phyloP scores from a whole-genome alignment of 2,329 filamentous ascomycete genomes.

The Claviceps digitariae region DNA sequence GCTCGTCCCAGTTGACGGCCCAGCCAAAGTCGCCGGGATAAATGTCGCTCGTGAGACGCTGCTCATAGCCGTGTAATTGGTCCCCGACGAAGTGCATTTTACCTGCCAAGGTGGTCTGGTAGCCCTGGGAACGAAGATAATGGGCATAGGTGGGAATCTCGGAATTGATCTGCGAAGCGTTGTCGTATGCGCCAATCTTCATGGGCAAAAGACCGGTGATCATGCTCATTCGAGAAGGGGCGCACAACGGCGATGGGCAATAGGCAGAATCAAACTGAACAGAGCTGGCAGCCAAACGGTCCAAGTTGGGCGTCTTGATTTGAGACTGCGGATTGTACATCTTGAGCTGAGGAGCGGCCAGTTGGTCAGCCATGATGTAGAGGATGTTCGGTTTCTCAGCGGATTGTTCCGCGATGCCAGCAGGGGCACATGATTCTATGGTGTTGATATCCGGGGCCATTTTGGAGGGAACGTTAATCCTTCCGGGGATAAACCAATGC shows the following conservation, averaged over 20 bases:
- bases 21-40: constrained; percentile 91
- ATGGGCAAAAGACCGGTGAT: constrained; percentile 84
- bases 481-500: neutral
- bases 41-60: constrained; percentile 84
- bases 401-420: constrained; percentile 10
- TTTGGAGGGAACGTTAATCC: constrained; percentile 4
- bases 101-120: constrained; percentile 80
- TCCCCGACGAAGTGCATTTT: constrained; percentile 98
- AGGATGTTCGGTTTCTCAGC: constrained; percentile 28
- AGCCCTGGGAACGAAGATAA: constrained; percentile 71
- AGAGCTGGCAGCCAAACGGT: constrained; percentile 64
- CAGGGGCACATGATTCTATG: constrained; percentile 41
- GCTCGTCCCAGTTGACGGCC: constrained; percentile 92
- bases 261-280: constrained; percentile 92
- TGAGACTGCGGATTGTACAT: constrained; percentile 82
- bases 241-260: constrained; percentile 85
- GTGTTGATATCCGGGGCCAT: constrained; percentile 69
- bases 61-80: constrained; percentile 88
- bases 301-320: constrained; percentile 85
- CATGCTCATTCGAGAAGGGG: constrained; percentile 87
- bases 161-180: constrained; percentile 70
- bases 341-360: constrained; percentile 79
- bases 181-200: constrained; percentile 86
- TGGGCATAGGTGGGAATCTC: constrained; percentile 87
- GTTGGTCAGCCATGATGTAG: constrained; percentile 95